Evolutionary conservation across 2,329 filamentous ascomycete genomes (phyloP).

Genomic region (Aspergillus sp.): DNA sequence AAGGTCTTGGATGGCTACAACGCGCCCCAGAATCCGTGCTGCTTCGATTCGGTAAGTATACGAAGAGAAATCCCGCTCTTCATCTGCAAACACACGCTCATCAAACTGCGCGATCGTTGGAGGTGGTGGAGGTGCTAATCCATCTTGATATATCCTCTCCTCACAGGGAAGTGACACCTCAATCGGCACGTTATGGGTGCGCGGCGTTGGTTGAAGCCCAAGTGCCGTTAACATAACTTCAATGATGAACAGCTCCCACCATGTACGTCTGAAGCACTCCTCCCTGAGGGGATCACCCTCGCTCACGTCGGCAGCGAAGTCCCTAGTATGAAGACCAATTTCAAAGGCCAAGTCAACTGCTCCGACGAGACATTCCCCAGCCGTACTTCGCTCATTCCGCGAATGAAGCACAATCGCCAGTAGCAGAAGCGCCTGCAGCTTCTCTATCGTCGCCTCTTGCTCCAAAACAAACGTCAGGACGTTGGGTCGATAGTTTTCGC

Average conservation of each 20-base stretch:
- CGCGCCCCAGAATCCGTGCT: slow-evolving; percentile 72
- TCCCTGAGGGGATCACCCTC: slow-evolving; percentile 67
- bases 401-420: slow-evolving; percentile 77
- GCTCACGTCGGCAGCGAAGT: slow-evolving; percentile 65
- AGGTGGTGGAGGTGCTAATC: slow-evolving; percentile 58
- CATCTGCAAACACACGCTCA: slow-evolving; percentile 69
- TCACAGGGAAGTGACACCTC: slow-evolving; percentile 79
- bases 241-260: slow-evolving; percentile 83
- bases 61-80: slow-evolving; percentile 71
- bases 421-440: slow-evolving; percentile 76
- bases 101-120: slow-evolving; percentile 74
- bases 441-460: slow-evolving; percentile 54
- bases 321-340: slow-evolving; percentile 70
- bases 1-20: slow-evolving; percentile 54
- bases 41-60: slow-evolving; percentile 83
- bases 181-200: slow-evolving; percentile 66
- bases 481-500: slow-evolving; percentile 44
- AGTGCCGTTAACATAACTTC: slow-evolving; percentile 84
- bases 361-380: slow-evolving; percentile 64
- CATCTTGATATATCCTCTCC: slow-evolving; percentile 61
- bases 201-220: slow-evolving; percentile 49
- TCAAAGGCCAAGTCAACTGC: slow-evolving; percentile 72
- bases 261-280: slow-evolving; percentile 83
- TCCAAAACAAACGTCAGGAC: slow-evolving; percentile 32
- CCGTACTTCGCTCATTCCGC: slow-evolving; percentile 67